phyloP scores from a whole-genome alignment of 805 yeast genomes.

The Metschnikowia proteae region DNA sequence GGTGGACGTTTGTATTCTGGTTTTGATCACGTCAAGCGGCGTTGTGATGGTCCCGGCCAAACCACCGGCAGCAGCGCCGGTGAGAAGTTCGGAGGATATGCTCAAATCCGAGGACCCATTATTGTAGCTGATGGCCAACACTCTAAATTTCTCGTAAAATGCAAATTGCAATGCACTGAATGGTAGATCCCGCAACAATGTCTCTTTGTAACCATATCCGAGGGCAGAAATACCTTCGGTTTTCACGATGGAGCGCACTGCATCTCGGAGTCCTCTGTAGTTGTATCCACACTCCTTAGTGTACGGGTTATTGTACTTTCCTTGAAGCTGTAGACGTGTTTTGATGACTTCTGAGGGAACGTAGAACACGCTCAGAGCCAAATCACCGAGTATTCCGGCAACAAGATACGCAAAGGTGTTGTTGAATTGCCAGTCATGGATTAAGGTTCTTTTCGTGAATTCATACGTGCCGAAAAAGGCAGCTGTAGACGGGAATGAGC shows the following conservation, averaged over 20 bases:
- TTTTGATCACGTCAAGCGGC: conserved; percentile 87
- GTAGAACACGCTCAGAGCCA: conserved; percentile 80
- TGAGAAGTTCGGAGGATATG: conserved; percentile 59
- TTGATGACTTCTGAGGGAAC: conserved; percentile 96
- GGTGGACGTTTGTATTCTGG: conserved; percentile 89
- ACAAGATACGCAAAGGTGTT: conserved; percentile 77
- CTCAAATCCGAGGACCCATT: conserved; percentile 43
- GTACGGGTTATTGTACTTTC: conserved; percentile 72
- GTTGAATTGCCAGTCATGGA: conserved; percentile 58
- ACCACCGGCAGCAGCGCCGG: conserved; percentile 97
- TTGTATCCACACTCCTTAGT: conserved; percentile 78
- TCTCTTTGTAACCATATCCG: conserved; percentile 91
- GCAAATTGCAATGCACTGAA: conserved; percentile 96
- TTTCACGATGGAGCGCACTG: conserved; percentile 57
- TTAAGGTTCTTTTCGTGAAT: conserved; percentile 64
- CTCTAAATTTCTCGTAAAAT: conserved; percentile 81
- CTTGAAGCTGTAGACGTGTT: conserved; percentile 91
- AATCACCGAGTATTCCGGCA: conserved; percentile 92
- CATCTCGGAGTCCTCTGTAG: conserved; percentile 70
- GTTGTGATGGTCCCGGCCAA: conserved; percentile 86
- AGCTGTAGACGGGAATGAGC: conserved; percentile 91
- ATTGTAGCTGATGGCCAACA: conserved; percentile 47
- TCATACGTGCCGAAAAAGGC: conserved; percentile 94
- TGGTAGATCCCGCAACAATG: conserved; percentile 87
- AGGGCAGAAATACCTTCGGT: conserved; percentile 75